These are phyloP conservation scores for Colletotrichum tanaceti DNA, from an alignment of 2,329 filamentous ascomycete species.

Conservation along the genomic window DNA sequence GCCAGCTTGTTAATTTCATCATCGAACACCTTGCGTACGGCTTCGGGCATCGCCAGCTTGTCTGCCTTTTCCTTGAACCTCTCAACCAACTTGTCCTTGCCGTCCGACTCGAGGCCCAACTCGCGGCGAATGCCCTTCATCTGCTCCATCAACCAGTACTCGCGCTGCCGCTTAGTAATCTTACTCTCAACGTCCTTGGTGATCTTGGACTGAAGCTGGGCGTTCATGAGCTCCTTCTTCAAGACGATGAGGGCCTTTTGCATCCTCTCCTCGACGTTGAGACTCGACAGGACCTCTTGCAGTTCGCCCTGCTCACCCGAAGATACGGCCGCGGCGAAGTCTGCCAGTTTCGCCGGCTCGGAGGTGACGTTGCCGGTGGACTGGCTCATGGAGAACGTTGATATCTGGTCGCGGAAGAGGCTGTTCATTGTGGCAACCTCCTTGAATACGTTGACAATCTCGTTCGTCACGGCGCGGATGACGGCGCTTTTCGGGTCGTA, in stretches of 20 bases:
- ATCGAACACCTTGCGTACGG: constrained; percentile 96
- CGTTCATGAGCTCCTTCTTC: constrained; percentile 99
- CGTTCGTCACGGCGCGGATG: constrained; percentile 91
- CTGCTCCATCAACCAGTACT: constrained; percentile 99
- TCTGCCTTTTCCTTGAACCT: constrained; percentile 96
- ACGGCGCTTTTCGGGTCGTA: constrained; percentile 90
- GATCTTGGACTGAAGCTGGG: constrained; percentile 95
- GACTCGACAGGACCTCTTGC: constrained; percentile 87
- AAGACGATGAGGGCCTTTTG: constrained; percentile 91
- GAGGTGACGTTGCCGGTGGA: constrained; percentile 94
- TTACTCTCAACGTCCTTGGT: constrained; percentile 97
- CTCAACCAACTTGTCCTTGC: constrained; percentile 97
- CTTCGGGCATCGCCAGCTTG: constrained; percentile 96
- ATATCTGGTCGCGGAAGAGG: constrained; percentile 96
- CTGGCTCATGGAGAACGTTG: constrained; percentile 95
- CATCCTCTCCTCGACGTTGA: constrained; percentile 92
- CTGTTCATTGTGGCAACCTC: constrained; percentile 94
- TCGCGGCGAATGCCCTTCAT: constrained; percentile 99
- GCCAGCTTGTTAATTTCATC: constrained; percentile 98
- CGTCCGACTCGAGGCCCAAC: constrained; percentile 95
- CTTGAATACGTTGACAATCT: constrained; percentile 99
- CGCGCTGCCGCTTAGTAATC: constrained; percentile 95
- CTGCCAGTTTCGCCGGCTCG: constrained; percentile 93
- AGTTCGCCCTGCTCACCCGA: constrained; percentile 91
- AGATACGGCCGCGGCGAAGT: constrained; percentile 97